Base-by-base conservation (phyloP, 371 early-diverging fungal species). In the Dichotomocladium elegans region DNA sequence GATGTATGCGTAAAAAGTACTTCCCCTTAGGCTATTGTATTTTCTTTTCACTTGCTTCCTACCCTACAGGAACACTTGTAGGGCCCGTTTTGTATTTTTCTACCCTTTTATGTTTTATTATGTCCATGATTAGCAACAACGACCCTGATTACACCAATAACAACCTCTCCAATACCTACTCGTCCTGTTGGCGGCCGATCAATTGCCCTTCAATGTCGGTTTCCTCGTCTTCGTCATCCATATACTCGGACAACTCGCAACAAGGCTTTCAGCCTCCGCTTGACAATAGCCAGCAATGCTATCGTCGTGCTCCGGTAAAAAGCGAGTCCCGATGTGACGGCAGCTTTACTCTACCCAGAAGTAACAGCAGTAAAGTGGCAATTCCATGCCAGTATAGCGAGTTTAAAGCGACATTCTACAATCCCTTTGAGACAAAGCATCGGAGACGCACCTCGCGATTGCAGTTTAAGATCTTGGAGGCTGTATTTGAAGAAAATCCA, bases 361-460 rank as follows among this genome's bases (percentile, higher is more conserved):
- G 37, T 41, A 37, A 40, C 47, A 33, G 22, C 54, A 31, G 25
- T 26, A 47, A 17, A 37, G 17, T 11, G 21, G 49, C 41, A 15
- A n/a, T 15, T n/a, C 49, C n/a, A 48, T n/a, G n/a, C n/a, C n/a
- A n/a, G n/a, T 21, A 37, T 34, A 41, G 22, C 22, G 55, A 60
- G 34, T 80, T 80, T 33, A 70, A 70, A 54, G 78, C 80, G 8
- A 74, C 83, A 9, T 85, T 87, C 55, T 90, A 89, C 60, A 83
- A 90, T 52, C 89, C 90, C 4, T 85, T 84, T 62, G 87, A 88
- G 30, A 82, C 89, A 53, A 89, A 88, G 57, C 88, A 87, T 55
- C 80, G 90, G 24, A 68, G 79, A 41, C 70, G 88, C 26, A 90
- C 89, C 9, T 85, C 88, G 28, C 79, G 79, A 21, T 71, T 74